These are phyloP conservation scores for Tolypocladium pustulatum DNA, from an alignment of 2,329 filamentous ascomycete species.

Conservation along the genomic window DNA sequence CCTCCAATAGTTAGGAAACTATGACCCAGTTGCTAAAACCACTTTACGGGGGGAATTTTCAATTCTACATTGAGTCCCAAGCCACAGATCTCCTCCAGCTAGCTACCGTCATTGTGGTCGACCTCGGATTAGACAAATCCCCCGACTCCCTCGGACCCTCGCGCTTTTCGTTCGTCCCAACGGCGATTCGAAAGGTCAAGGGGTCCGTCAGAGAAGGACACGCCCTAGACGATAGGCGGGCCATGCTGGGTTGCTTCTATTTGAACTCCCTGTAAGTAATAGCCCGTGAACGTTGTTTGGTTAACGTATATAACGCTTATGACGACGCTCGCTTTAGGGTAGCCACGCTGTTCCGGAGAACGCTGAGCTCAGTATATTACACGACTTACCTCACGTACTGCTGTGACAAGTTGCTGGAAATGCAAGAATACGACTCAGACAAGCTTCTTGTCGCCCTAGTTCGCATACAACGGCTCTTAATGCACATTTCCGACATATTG, in stretches of 20 bases:
- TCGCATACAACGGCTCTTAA: background rate
- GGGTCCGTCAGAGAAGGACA: background rate
- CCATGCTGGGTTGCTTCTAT: background rate
- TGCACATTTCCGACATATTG: background rate
- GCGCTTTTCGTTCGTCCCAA: background rate
- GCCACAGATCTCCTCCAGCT: background rate
- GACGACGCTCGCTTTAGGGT: no score
- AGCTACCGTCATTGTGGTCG: background rate
- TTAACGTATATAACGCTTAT: no score
- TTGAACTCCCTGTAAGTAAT: background rate
- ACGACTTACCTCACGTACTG: background rate
- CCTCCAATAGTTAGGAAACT: no score
- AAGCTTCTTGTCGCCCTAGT: background rate
- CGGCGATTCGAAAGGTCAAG: background rate
- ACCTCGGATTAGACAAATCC: background rate
- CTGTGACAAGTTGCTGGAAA: background rate
- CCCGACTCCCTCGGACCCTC: background rate
- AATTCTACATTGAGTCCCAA: background rate
- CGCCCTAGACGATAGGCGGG: background rate
- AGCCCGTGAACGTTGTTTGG: background rate
- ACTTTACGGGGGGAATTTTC: background rate
- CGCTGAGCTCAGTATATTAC: background rate
- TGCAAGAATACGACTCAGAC: background rate
- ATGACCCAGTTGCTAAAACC: background rate
- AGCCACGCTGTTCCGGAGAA: background rate